phyloP scores from a whole-genome alignment of 2,329 filamentous ascomycete genomes.

The Chaetomiaceae sp. region DNA sequence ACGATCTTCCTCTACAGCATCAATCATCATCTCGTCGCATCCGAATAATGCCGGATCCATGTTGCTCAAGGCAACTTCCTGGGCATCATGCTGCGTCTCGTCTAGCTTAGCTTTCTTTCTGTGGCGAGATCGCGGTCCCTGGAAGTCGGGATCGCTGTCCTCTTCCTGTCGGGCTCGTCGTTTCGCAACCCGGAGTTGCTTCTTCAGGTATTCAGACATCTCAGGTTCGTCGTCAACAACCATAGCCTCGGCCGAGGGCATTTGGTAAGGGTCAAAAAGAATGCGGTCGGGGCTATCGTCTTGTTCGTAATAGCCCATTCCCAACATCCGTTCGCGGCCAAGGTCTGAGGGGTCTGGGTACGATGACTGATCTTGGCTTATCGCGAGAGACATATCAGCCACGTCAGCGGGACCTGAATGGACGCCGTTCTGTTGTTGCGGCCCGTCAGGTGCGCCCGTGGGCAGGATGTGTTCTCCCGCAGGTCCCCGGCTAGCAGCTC shows the following conservation, averaged over 20 bases:
- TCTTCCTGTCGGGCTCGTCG: slow-evolving; percentile 49
- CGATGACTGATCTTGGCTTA: slow-evolving; percentile 30
- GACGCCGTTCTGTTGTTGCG: slow-evolving; percentile 19
- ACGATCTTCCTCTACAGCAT: slow-evolving; percentile 17
- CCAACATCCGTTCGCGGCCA: slow-evolving; percentile 48
- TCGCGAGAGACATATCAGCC: slow-evolving; percentile 33
- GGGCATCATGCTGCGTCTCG: slow-evolving; percentile 32
- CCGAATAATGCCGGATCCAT: slow-evolving; percentile 51
- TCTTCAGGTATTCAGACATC: slow-evolving; percentile 52
- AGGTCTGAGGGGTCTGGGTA: slow-evolving; percentile 50
- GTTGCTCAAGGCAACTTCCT: slow-evolving; percentile 37
- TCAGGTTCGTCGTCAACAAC: slow-evolving; percentile 39
- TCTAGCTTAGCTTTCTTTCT: slow-evolving; percentile 40
- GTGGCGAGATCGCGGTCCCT: slow-evolving; percentile 39
- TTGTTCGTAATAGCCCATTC: slow-evolving; percentile 59
- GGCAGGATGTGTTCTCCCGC: slow-evolving; percentile 15
- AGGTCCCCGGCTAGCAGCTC: slow-evolving; percentile 29
- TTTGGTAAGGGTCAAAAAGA: slow-evolving; percentile 56
- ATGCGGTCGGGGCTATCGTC: slow-evolving; percentile 55
- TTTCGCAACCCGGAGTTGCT: slow-evolving; percentile 50
- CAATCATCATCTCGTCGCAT: slow-evolving; percentile 21
- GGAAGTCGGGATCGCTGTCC: slow-evolving; percentile 53
- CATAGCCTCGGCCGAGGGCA: slow-evolving; percentile 44
- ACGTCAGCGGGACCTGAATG: slow-evolving; percentile 27
- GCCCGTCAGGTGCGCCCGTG: slow-evolving; percentile 17